Conservation (phyloP, 2,329 filamentous ascomycete genomes). For the Cladorrhinum sp. region DNA sequence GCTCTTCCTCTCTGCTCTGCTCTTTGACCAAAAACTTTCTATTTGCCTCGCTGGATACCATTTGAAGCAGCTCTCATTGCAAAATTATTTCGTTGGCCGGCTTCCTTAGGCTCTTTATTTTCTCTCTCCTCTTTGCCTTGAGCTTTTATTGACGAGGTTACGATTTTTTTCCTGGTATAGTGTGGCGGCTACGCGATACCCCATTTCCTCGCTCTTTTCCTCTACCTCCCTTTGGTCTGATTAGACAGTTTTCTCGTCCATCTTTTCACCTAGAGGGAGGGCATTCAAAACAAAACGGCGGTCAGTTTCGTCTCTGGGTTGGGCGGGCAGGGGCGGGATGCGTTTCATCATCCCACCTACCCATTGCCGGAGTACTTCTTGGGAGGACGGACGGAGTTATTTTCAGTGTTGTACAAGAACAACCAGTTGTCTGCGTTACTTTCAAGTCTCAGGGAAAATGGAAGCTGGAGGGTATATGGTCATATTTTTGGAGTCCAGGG, state of each 20-base stretch:
- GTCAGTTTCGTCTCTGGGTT: background rate
- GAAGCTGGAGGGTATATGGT: background rate
- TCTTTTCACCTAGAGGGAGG: background rate
- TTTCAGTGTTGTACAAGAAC: too few species aligned
- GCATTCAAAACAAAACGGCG: background rate
- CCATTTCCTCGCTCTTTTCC: background rate
- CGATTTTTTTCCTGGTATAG: background rate
- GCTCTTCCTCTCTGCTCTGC: slow-evolving; percentile 5
- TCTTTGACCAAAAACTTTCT: slow-evolving; percentile 15
- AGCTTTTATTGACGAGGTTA: background rate
- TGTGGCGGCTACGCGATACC: background rate
- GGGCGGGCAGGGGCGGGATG: background rate
- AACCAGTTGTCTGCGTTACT: too few species aligned
- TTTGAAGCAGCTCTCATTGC: background rate
- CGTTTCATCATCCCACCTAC: too few species aligned
- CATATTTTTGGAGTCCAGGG: background rate
- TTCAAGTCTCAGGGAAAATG: too few species aligned
- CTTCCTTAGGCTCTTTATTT: background rate
- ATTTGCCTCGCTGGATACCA: slow-evolving; percentile 7
- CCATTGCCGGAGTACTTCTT: too few species aligned
- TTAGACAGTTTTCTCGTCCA: background rate
- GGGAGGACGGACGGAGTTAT: background rate
- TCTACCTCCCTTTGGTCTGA: background rate
- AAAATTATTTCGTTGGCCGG: background rate
- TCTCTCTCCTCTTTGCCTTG: background rate